These are phyloP conservation scores for Trapa bicornis DNA, from an alignment of 345 rosid genomes.

Conservation along the genomic window DNA sequence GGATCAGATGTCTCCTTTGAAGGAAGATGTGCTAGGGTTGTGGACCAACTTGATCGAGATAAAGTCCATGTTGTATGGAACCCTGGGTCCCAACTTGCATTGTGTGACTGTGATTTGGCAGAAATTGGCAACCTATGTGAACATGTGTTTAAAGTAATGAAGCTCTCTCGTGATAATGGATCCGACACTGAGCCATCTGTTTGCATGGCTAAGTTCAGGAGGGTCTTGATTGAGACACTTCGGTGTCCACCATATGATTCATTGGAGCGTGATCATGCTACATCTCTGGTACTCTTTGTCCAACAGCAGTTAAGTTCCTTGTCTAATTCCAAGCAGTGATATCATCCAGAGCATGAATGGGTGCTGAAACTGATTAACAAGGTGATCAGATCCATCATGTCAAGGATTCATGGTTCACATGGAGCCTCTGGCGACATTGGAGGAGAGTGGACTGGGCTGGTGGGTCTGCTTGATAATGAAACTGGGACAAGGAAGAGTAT, in stretches of 20 bases:
- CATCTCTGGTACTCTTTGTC: constrained; percentile 47
- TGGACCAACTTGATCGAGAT: constrained; percentile 39
- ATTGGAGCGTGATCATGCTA: constrained; percentile 65
- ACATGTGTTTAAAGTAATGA: constrained; percentile 60
- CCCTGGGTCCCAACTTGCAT: constrained; percentile 66
- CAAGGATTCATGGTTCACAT: background rate
- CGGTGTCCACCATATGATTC: constrained; percentile 57
- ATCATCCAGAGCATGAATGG: constrained; percentile 6
- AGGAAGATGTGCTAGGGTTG: constrained; percentile 45
- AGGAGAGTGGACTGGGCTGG: background rate
- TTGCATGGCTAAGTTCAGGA: constrained; percentile 48
- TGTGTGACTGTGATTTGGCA: constrained; percentile 77
- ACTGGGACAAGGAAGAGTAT: background rate
- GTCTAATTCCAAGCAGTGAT: constrained; percentile 17
- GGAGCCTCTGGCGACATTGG: background rate
- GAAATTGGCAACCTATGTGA: constrained; percentile 73
- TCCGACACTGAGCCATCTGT: constrained; percentile 26
- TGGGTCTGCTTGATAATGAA: background rate
- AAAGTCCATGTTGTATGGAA: constrained; percentile 52
- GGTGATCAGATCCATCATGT: constrained; percentile 4
- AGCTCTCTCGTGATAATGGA: constrained; percentile 27
- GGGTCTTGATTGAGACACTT: constrained; percentile 49
- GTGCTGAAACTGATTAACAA: constrained; percentile 13
- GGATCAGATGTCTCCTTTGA: constrained; percentile 51
- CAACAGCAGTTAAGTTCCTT: constrained; percentile 42